phyloP scores from a whole-genome alignment of 495 filamentous ascomycete species.

The Aspergillus homomorphus region DNA sequence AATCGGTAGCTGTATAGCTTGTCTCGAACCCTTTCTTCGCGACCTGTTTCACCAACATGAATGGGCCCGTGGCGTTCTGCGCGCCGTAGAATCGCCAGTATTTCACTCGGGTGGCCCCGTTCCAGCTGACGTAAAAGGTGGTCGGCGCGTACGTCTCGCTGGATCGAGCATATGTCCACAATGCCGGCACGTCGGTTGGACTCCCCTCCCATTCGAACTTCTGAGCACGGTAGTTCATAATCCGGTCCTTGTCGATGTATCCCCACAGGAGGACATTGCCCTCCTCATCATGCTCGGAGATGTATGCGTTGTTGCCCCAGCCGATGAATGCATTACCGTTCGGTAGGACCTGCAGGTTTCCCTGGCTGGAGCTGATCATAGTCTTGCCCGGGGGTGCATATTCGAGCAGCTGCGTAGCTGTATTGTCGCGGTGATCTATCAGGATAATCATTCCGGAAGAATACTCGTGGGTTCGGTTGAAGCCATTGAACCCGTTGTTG shows the following conservation, averaged over 20 bases:
- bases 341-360: conserved; percentile 56
- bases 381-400: conserved; percentile 40
- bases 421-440: conserved; percentile 52
- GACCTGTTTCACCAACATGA: conserved; percentile 28
- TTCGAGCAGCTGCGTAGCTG: conserved; percentile 44
- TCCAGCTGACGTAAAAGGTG: conserved; percentile 48
- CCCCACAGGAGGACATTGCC: conserved; percentile 53
- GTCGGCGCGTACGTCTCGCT: conserved; percentile 28
- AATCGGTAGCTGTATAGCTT: conserved; percentile 28
- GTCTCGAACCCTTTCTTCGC: conserved; percentile 44
- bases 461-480: conserved; percentile 44
- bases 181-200: conserved; percentile 42
- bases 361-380: conserved; percentile 57
- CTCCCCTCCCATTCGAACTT: conserved; percentile 46
- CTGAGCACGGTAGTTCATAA: conserved; percentile 47
- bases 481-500: conserved; percentile 54
- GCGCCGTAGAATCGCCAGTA: conserved; percentile 43
- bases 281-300: conserved; percentile 56
- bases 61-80: conserved; percentile 32
- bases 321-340: conserved; percentile 56
- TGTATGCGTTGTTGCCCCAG: conserved; percentile 57
- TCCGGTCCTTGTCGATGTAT: conserved; percentile 29
- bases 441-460: conserved; percentile 58
- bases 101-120: conserved; percentile 44
- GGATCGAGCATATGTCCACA: conserved; percentile 42